Conservation (phyloP, 306 rosid genomes). For the Inga leiocalycina region DNA sequence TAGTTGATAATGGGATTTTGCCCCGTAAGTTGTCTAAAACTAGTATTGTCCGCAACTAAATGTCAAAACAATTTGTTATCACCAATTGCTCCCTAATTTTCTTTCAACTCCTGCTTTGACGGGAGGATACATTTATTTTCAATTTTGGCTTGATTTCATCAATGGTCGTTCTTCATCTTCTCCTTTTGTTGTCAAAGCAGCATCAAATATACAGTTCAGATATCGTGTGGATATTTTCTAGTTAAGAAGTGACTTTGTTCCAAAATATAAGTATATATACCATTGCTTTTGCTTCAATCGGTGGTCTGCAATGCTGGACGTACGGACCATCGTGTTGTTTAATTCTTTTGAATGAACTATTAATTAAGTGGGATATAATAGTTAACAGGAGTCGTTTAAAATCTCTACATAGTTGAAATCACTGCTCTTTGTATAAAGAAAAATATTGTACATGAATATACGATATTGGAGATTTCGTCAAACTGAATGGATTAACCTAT, state of each 20-base stretch:
- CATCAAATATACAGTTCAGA: not conserved
- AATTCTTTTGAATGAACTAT: not conserved
- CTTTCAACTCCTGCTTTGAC: too few relatives aligned
- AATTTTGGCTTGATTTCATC: not conserved
- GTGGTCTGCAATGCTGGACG: conserved; percentile 1
- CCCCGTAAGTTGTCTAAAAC: not conserved
- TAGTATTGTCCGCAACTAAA: not conserved
- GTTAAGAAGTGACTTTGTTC: not conserved
- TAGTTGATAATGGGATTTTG: not conserved
- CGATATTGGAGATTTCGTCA: not conserved
- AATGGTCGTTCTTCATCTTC: not conserved
- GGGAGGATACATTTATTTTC: not conserved
- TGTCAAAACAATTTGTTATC: not conserved
- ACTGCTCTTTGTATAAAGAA: not conserved
- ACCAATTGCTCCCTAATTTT: too few relatives aligned
- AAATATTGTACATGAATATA: not conserved
- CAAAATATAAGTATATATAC: conserved; percentile 21
- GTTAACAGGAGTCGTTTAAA: not conserved
- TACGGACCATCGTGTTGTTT: not conserved
- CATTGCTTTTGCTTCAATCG: not conserved
- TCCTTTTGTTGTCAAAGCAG: not conserved
- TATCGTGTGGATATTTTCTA: not conserved
- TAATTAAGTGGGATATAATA: not conserved
- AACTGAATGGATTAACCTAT: not conserved
- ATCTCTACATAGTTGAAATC: not conserved